Base-by-base conservation (phyloP, 352 stramenopile genomes). In the Halophytophthora polymorphica region DNA sequence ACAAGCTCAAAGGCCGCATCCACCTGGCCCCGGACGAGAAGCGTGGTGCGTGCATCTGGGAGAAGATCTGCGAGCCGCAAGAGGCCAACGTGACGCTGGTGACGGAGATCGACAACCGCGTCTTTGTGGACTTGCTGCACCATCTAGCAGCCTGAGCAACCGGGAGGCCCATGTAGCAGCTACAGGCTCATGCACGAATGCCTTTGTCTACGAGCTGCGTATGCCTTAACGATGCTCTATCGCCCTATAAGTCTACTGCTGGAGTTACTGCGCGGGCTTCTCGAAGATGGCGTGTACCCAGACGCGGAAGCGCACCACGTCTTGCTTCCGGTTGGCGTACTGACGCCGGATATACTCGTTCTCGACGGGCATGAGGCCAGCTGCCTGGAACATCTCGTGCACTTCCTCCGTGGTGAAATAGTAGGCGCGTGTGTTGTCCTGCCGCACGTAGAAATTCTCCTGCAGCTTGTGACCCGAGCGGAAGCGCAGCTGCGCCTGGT, bases 401-500 rank as follows among this genome's bases (percentile, higher is more conserved):
- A 95, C 49, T 61, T 95, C 79, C 23, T 93, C 78, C 5, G 71
- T 86, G 38, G 84, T 90, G 46, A 98, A 98, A 65, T 98, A 98
- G 69, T 98, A 98, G 53, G 90, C 95, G 23, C 90, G 87, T 3
- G 95, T 98, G 53, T 96, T 97, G 74, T 98, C 95, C 58, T 95
- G 77, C 48, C 96, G 93, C 33, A 96, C 80, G 72, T 98, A 98
- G 39, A 97, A 97, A 58, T 98, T 98, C 2, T 98, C 85, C 44
- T 93, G 86, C 21, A 98, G 70, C 46, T 96, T 92, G 60, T 88
- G 79, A 28, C 81, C 85, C 13, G 76, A 49, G 12, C 79, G 75
- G 63, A 98, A 94, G 52, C 96, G 93, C 49, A 98, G 75, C 75
- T 98, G 95, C 6, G 93, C 93, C 61, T 98, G 90, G 68, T 98